Conservation (phyloP, 176 grass and related monocot species). For the Saccharum officinarum region DNA sequence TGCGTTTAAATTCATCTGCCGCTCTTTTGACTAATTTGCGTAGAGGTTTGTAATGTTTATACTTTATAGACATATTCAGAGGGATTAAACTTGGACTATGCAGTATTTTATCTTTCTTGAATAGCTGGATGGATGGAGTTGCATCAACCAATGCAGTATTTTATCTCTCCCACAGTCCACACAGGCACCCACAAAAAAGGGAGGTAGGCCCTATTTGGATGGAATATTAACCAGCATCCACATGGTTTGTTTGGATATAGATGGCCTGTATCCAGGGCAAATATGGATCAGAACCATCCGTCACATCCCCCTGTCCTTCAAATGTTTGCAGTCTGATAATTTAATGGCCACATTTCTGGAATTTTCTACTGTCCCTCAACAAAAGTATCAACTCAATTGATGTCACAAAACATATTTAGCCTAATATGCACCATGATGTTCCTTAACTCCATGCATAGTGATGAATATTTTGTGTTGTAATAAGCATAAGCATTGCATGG, state of each 20-base stretch:
- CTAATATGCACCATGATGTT: neutral
- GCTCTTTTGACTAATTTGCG: constrained; percentile 11
- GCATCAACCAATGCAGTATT: neutral
- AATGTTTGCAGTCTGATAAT: neutral
- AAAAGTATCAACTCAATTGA: neutral
- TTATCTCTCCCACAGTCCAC: neutral
- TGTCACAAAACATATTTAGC: neutral
- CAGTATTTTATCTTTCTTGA: neutral
- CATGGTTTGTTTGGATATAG: neutral
- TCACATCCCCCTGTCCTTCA: neutral
- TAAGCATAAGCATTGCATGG: neutral
- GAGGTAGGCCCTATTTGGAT: neutral
- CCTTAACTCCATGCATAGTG: neutral
- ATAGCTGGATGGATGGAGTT: neutral
- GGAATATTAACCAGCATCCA: neutral
- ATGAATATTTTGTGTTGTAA: constrained; percentile 18
- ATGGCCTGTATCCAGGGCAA: neutral
- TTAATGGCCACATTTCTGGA: neutral
- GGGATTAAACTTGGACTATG: constrained; percentile 7
- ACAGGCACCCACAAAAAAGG: neutral
- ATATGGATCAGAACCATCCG: neutral
- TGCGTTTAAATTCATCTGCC: constrained; percentile 7
- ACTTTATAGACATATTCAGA: neutral
- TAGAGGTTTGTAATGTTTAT: constrained; percentile 11
- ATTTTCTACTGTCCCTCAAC: neutral